Evolutionary conservation across 345 rosid genomes (phyloP).

Genomic region (Passiflora organensis): DNA sequence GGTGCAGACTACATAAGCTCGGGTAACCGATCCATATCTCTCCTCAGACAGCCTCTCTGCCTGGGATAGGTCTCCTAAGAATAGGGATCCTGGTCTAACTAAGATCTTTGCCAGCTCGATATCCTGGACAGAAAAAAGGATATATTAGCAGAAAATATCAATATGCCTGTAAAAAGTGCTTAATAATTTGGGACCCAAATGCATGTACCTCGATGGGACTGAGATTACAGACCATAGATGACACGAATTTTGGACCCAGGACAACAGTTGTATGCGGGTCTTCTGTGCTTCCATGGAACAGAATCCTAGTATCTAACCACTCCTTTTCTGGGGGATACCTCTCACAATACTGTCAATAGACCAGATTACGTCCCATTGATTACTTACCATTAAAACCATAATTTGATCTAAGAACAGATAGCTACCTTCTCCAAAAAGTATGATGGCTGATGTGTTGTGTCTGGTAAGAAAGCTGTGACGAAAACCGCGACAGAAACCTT

Average conservation of each 20-base stretch:
- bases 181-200: no score
- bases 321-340: not conserved
- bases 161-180: no score
- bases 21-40: constrained; percentile 21
- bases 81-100: constrained; percentile 7
- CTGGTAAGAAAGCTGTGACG: constrained; percentile 26
- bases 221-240: constrained; percentile 19
- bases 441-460: constrained; percentile 13
- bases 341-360: not conserved
- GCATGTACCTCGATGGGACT: constrained; percentile 27
- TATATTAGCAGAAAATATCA: no score
- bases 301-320: not conserved
- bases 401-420: no score
- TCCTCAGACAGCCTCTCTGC: constrained; percentile 11
- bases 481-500: constrained; percentile 23
- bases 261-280: constrained; percentile 17
- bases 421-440: constrained; percentile 23
- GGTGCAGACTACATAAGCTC: constrained; percentile 22
- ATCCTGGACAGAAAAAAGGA: not conserved
- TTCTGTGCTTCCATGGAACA: not conserved
- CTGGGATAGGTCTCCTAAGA: not conserved
- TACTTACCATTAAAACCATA: no score
- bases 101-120: not conserved
- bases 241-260: constrained; percentile 17
- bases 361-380: no score